Conservation (phyloP, 306 rosid genomes). For the Corylus avellana region DNA sequence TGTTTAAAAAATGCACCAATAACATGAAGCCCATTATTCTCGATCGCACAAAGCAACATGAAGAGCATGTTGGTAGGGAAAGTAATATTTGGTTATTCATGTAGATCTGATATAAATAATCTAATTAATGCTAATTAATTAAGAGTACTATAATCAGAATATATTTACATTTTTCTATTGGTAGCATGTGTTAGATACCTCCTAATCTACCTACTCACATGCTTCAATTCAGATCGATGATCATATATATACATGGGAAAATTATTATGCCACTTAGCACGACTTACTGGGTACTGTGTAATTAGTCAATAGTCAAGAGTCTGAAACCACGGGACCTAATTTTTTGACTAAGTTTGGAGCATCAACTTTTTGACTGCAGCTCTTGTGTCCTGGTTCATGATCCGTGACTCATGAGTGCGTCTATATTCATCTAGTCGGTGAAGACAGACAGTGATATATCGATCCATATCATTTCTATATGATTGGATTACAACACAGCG, state of each 20-base stretch:
- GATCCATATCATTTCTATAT: neutral
- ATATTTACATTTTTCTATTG: constrained; percentile 27
- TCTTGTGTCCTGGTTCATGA: neutral
- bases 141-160: constrained; percentile 13
- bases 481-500: neutral
- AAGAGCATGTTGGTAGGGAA: constrained; percentile 38
- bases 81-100: constrained; percentile 39
- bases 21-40: constrained; percentile 61
- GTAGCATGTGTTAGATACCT: constrained; percentile 47
- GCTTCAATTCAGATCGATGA: constrained; percentile 21
- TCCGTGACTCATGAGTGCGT: neutral
- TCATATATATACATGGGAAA: neutral
- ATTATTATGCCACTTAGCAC: constrained; percentile 23
- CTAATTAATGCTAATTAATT: neutral
- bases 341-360: neutral
- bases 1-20: constrained; percentile 10
- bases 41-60: constrained; percentile 31
- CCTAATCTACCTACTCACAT: constrained; percentile 53
- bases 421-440: neutral
- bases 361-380: neutral
- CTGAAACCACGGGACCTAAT: neutral
- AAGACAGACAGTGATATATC: neutral
- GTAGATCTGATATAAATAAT: constrained; percentile 20
- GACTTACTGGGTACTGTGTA: neutral
- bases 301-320: constrained; percentile 8